phyloP scores from a whole-genome alignment of 495 filamentous ascomycete species.

The Evernia prunastri region DNA sequence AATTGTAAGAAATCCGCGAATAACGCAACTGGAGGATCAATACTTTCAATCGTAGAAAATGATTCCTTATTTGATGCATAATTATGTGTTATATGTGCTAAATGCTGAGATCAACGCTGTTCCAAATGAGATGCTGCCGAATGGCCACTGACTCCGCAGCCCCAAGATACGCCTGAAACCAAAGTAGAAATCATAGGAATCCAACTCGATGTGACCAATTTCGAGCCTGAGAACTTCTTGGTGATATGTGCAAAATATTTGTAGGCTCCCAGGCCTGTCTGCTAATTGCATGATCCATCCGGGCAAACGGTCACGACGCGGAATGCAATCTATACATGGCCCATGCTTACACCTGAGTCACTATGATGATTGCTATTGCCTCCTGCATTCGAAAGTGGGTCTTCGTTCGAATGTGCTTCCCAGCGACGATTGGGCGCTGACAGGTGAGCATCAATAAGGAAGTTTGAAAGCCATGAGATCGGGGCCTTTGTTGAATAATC shows the following conservation, averaged over 20 bases:
- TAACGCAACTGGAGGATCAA: too few species aligned
- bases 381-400: background rate
- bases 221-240: background rate
- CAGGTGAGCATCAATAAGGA: constrained; percentile 10
- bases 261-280: background rate
- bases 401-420: background rate
- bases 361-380: background rate
- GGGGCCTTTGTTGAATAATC: background rate
- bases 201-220: background rate
- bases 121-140: background rate
- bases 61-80: background rate
- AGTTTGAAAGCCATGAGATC: constrained; percentile 13
- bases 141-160: background rate
- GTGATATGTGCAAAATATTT: background rate
- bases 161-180: background rate
- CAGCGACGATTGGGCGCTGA: constrained; percentile 7
- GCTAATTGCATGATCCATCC: background rate
- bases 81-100: background rate
- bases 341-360: background rate
- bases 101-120: background rate
- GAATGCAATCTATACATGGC: background rate
- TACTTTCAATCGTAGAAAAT: background rate
- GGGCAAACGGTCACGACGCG: too few species aligned
- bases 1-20: background rate
- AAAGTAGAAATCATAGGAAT: background rate